Percentiles rank a stretch among this genome's conserved stretches.
phyloP scores from a whole-genome alignment of 768 basidiomycete genomes.

The Kwoniella heveanensis region DNA sequence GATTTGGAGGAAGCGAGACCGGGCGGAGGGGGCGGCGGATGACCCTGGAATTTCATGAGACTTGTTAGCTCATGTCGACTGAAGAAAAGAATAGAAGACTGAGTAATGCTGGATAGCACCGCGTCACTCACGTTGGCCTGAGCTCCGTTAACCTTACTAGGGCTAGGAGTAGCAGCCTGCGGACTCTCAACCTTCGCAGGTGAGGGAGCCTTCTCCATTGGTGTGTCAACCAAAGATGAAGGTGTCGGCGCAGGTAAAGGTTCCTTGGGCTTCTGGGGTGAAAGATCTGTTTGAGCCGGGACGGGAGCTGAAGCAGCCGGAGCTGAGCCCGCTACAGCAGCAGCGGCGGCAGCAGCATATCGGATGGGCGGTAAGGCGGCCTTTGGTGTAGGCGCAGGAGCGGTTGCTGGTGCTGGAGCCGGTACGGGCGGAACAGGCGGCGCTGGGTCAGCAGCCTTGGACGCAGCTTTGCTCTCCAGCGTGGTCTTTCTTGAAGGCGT shows the following conservation, averaged over 20 bases:
- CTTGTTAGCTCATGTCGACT: too few species aligned
- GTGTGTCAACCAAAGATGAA: constrained; percentile 11
- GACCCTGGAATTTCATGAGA: constrained; percentile 21
- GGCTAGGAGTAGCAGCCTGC: constrained; percentile 4
- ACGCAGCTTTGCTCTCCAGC: constrained; percentile 43
- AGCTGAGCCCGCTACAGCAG: constrained; percentile 57
- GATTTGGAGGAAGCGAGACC: constrained; percentile 25
- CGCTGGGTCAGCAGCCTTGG: constrained; percentile 68
- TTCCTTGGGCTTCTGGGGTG: constrained; percentile 21
- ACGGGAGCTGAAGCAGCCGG: constrained; percentile 15
- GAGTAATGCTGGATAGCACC: not conserved
- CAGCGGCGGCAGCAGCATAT: constrained; percentile 89
- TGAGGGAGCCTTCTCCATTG: constrained; percentile 20
- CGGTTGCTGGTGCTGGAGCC: constrained; percentile 59
- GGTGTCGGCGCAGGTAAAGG: constrained; percentile 17
- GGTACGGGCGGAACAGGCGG: constrained; percentile 30
- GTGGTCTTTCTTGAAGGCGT: constrained; percentile 50
- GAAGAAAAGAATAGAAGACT: too few species aligned
- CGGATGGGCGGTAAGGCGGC: constrained; percentile 71
- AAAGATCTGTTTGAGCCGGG: constrained; percentile 11
- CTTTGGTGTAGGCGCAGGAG: constrained; percentile 52
- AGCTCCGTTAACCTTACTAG: constrained; percentile 11
- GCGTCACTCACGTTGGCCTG: constrained; percentile 32
- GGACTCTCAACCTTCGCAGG: constrained; percentile 17
- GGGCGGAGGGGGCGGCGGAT: constrained; percentile 35